A percentile compares a stretch with the other conserved stretches of the same genome.
Conservation (phyloP, 495 filamentous ascomycete species). For the Penicillium longicatenatum region DNA sequence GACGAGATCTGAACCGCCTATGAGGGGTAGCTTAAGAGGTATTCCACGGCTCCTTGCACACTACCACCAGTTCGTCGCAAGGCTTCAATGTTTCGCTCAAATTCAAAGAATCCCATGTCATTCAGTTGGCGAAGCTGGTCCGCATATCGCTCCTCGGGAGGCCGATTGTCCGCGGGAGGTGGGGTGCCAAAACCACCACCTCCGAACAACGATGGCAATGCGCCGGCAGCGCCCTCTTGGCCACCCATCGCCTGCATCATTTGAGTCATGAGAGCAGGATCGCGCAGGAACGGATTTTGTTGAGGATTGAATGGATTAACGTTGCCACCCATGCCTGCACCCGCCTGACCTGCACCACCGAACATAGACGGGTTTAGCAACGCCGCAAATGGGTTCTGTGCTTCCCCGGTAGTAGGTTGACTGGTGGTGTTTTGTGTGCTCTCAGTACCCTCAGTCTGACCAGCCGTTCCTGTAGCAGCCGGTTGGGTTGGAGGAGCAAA, state of each 20-base stretch:
- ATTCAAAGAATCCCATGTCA: conserved; percentile 99
- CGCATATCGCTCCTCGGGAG: conserved; percentile 91
- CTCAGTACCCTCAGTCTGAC: conserved; percentile 26
- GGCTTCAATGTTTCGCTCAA: conserved; percentile 88
- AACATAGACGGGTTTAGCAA: conserved; percentile 52
- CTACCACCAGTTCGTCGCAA: conserved; percentile 88
- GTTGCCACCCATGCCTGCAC: conserved; percentile 34
- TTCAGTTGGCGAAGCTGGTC: conserved; percentile 91
- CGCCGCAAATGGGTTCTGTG: conserved; percentile 55
- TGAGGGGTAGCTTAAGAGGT: conserved; percentile 48
- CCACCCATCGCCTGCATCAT: conserved; percentile 50
- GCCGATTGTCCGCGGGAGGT: conserved; percentile 72
- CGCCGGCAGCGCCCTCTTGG: conserved; percentile 34
- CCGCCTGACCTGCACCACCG: conserved; percentile 25
- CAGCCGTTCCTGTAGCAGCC: conserved; percentile 21
- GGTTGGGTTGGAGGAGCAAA: conserved; percentile 20
- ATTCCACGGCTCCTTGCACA: conserved; percentile 92
- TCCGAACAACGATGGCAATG: conserved; percentile 43
- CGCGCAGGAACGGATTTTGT: conserved; percentile 49
- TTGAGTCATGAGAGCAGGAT: conserved; percentile 50
- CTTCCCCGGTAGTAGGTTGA: conserved; percentile 29
- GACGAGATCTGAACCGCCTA: not conserved
- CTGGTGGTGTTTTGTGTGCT: conserved; percentile 25
- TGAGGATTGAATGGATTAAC: conserved; percentile 51
- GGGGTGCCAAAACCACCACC: conserved; percentile 42